Conservation (phyloP, 2,329 filamentous ascomycete genomes). For the Conoideocrella luteorostrata region DNA sequence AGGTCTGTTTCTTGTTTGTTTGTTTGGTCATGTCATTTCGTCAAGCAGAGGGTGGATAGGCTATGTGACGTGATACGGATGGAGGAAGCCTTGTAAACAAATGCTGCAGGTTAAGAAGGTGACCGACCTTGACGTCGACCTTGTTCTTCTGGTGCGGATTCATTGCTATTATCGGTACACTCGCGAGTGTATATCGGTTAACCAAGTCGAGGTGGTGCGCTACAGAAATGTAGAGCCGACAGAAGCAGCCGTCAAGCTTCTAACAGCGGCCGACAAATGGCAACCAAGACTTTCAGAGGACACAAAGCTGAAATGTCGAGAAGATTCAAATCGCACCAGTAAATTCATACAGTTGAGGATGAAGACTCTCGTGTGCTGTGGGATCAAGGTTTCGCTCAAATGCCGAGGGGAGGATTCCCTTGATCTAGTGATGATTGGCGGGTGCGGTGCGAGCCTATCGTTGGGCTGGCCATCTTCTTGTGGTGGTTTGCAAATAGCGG, state of each 20-base stretch:
- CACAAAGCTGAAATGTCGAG: neutral
- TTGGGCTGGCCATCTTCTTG: no score
- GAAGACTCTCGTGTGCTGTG: no score
- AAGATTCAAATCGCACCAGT: no score
- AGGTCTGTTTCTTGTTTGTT: no score
- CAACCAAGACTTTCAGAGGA: no score
- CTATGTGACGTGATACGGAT: neutral
- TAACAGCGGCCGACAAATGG: neutral
- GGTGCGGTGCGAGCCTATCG: no score
- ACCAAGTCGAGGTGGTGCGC: neutral
- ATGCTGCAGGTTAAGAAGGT: neutral
- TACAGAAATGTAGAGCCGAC: neutral
- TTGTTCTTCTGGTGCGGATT: conserved; percentile 99
- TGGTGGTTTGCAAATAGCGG: no score
- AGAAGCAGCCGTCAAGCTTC: neutral
- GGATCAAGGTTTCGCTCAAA: no score
- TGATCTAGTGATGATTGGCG: no score
- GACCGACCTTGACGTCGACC: conserved; percentile 85
- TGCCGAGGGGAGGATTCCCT: no score
- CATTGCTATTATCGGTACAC: conserved; percentile 46
- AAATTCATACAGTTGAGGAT: no score
- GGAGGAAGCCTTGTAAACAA: neutral
- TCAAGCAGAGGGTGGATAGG: neutral
- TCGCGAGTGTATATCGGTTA: neutral
- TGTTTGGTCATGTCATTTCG: neutral